Evolutionary conservation across 139 green algal species (phyloP), one percentile per base, ranked within the genome.

Genomic region (Spirogloea muscicola): DNA sequence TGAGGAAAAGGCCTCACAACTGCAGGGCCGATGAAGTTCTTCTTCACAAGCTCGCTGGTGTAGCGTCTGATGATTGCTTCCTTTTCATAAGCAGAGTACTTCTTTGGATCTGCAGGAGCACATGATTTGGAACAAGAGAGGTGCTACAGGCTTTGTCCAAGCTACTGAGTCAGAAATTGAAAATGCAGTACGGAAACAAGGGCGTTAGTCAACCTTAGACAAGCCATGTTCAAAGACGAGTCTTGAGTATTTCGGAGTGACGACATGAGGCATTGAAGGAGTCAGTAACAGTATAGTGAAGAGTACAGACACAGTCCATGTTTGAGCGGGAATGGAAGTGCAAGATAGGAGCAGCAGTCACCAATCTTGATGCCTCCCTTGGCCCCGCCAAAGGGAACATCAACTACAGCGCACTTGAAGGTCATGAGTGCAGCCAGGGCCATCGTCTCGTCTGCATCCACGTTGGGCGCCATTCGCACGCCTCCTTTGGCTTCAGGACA

Each of bases 351-450:
- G n/a, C n/a, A n/a, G n/a, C n/a, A n/a, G n/a, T 74, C 31, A 82
- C 74, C 74, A 2, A 82, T 82, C 33, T 82, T 82, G 76, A 84
- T 84, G 37, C 82, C 84, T 5, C 85, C 90, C 84, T 96, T 96
- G 60, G 91, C 92, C 3, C 93, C 93, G 2, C 93, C 93, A 87
- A 96, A 98, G 1, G 93, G 93, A 13, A 98, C 89, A 75, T 97
- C 90, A 87, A 97, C 88, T 5, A 96, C 81, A 1, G 93, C 93
- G 0, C 93, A 96, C 80, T 98, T 98, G 91, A 90, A 97, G 0
- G 92, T 97, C 90, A 95, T 97, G n/a, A 97, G 84, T 5, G 79
- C 85, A 0, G 88, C 88, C 39, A 92, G 70, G 34, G 74, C 74
- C 74, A 80, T 80, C 7, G 67, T 80, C 74, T 82, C 74, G 9